Conservation (phyloP, 2,329 filamentous ascomycete genomes). For the Xylariaceae sp. region DNA sequence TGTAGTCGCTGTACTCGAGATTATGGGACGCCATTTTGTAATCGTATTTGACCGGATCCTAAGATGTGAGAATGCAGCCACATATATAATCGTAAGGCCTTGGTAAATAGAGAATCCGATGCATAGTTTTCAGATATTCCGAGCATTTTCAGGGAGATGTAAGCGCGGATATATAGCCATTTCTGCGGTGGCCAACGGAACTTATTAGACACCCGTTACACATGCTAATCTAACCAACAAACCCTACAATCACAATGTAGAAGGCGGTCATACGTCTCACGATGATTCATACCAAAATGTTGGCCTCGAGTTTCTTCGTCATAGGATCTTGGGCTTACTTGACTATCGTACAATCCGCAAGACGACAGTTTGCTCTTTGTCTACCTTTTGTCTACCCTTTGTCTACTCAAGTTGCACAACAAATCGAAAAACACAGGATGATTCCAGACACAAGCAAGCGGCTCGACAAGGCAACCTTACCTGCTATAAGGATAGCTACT, state of each 20-base stretch:
- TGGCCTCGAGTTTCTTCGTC: background rate
- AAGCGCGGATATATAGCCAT: background rate
- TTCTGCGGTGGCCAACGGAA: background rate
- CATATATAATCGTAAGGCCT: background rate
- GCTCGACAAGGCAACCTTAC: too few species aligned
- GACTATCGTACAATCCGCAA: background rate
- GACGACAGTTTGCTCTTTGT: too few species aligned
- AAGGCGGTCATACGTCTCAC: background rate
- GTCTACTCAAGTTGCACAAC: background rate
- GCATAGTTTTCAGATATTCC: background rate
- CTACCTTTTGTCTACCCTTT: too few species aligned
- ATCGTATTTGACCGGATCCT: background rate
- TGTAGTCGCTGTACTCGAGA: background rate
- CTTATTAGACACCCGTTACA: background rate
- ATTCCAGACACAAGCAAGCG: too few species aligned
- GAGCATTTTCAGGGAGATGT: background rate
- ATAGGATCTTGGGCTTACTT: background rate
- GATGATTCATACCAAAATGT: background rate
- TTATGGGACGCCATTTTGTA: background rate
- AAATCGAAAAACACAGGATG: background rate
- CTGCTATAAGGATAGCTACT: background rate
- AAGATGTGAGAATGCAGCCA: background rate
- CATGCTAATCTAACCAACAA: background rate
- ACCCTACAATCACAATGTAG: background rate
- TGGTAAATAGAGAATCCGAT: background rate